phyloP scores from a whole-genome alignment of 208 protist genomes.

The Leishmania guyanensis region DNA sequence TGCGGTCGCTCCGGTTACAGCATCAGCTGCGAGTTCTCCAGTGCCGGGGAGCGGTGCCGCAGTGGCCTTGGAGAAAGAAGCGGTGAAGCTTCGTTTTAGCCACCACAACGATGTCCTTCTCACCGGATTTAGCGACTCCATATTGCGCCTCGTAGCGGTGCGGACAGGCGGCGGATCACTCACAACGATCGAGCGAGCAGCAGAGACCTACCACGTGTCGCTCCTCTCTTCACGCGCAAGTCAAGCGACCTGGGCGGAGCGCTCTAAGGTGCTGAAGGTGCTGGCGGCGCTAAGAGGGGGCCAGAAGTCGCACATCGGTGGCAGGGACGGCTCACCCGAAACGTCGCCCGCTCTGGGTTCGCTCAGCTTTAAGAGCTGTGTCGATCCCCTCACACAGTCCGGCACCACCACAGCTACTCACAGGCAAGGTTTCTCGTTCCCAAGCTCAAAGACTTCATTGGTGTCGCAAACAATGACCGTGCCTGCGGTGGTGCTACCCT shows the following conservation, averaged over 20 bases:
- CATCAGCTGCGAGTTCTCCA: neutral
- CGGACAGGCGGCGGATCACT: conserved; percentile 60
- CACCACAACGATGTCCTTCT: conserved; percentile 93
- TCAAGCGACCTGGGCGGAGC: conserved; percentile 22
- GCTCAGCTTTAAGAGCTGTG: neutral
- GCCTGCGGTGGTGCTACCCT: conserved; percentile 22
- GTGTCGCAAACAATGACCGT: neutral
- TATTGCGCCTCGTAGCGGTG: conserved; percentile 93
- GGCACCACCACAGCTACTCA: neutral
- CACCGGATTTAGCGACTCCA: conserved; percentile 90
- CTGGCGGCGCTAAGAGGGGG: conserved; percentile 27
- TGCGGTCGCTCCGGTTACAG: neutral
- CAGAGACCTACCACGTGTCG: conserved; percentile 78
- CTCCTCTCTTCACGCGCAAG: conserved; percentile 28
- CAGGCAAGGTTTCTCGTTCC: neutral
- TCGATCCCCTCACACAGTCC: neutral
- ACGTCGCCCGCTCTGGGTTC: neutral
- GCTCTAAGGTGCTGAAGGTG: conserved; percentile 29
- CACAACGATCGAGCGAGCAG: conserved; percentile 77
- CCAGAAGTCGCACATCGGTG: conserved; percentile 1
- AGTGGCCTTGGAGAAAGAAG: conserved; percentile 11
- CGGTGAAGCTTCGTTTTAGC: conserved; percentile 33
- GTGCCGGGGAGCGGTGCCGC: neutral
- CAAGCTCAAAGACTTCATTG: neutral
- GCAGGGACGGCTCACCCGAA: neutral